These are phyloP conservation scores for Ashbya aceris DNA, from an alignment of 1,139 yeast genomes.

Conservation along the genomic window DNA sequence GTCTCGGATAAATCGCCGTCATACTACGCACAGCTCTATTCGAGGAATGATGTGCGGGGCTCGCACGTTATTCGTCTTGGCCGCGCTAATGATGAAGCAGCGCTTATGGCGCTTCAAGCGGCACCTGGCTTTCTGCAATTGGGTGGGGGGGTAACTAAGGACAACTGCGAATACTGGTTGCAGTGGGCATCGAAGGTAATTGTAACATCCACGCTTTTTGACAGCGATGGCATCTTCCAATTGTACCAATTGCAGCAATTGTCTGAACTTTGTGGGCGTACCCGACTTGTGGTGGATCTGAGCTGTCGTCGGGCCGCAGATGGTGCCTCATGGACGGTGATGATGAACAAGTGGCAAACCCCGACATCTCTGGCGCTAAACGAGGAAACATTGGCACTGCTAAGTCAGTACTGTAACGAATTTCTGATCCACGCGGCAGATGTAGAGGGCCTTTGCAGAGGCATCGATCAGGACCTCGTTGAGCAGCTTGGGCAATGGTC, in stretches of 20 bases:
- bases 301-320: slow-evolving; percentile 56
- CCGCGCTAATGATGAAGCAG: slow-evolving; percentile 73
- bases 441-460: slow-evolving; percentile 91
- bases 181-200: slow-evolving; percentile 42
- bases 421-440: slow-evolving; percentile 95
- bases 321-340: slow-evolving; percentile 64
- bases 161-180: slow-evolving; percentile 67
- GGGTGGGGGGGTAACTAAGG: slow-evolving; percentile 82
- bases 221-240: slow-evolving; percentile 46
- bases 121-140: slow-evolving; percentile 76
- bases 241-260: slow-evolving; percentile 40
- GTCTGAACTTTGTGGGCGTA: slow-evolving; percentile 36
- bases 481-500: slow-evolving; percentile 70
- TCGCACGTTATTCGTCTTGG: slow-evolving; percentile 94
- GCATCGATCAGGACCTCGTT: slow-evolving; percentile 78
- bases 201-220: slow-evolving; percentile 86
- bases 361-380: slow-evolving; percentile 56
- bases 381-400: slow-evolving; percentile 41
- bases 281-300: slow-evolving; percentile 73
- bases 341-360: slow-evolving; percentile 96
- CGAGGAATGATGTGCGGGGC: slow-evolving; percentile 47
- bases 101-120: slow-evolving; percentile 57
- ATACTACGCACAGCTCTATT: slow-evolving; percentile 68
- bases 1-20: slow-evolving; percentile 69
- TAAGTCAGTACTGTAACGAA: slow-evolving; percentile 68